Conservation (phyloP, 2,329 filamentous ascomycete species). For the Penicillium olsonii region DNA sequence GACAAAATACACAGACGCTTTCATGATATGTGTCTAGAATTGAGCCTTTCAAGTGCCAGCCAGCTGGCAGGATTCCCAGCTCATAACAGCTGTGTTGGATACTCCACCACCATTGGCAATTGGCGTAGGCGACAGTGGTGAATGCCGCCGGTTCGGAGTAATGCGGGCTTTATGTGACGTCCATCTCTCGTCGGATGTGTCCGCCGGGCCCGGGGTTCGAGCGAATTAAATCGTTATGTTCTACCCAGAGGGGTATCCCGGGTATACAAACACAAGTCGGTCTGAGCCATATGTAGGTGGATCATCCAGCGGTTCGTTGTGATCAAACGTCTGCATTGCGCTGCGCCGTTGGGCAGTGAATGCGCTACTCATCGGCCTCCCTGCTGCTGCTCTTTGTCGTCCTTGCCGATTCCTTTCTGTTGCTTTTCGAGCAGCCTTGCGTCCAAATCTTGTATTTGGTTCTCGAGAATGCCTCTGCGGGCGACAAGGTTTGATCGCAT, state of each 20-base stretch:
- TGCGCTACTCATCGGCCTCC: conserved; percentile 14
- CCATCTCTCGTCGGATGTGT: too few species aligned
- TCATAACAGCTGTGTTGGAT: neutral
- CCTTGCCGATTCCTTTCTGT: conserved; percentile 35
- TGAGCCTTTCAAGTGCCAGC: neutral
- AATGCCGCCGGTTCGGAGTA: too few species aligned
- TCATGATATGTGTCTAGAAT: neutral
- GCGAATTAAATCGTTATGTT: too few species aligned
- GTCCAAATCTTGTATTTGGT: conserved; percentile 57
- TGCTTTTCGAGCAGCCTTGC: conserved; percentile 43
- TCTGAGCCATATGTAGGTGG: too few species aligned
- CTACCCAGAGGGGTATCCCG: too few species aligned
- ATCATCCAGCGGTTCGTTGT: too few species aligned
- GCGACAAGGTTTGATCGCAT: conserved; percentile 52
- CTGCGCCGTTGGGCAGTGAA: neutral
- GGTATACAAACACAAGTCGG: too few species aligned
- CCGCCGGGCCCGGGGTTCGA: too few species aligned
- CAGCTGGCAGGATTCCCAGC: neutral
- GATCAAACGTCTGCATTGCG: too few species aligned
- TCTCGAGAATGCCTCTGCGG: conserved; percentile 57
- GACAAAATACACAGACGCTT: neutral
- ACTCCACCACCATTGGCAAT: neutral
- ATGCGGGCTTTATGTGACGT: too few species aligned
- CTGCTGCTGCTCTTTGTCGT: conserved; percentile 27
- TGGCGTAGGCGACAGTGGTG: neutral